Conservation (phyloP, 352 stramenopile species). For the Globisporangium nunn region DNA sequence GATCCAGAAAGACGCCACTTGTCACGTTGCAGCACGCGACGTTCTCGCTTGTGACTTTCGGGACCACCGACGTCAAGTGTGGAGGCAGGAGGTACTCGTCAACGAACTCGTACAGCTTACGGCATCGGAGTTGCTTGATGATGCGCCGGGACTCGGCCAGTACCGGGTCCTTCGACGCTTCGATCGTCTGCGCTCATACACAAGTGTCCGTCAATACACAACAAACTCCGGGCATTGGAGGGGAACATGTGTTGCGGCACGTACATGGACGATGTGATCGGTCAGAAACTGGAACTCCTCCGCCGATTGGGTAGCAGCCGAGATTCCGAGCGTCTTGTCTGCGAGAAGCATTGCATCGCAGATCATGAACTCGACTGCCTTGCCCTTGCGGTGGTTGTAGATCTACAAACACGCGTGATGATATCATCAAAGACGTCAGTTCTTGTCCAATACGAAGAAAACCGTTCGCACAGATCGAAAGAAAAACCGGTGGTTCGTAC, state of each 20-base stretch:
- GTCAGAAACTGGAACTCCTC: slow-evolving; percentile 73
- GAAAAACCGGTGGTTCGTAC: neutral
- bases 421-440: neutral
- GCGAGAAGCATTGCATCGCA: slow-evolving; percentile 79
- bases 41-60: slow-evolving; percentile 45
- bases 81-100: slow-evolving; percentile 69
- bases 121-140: slow-evolving; percentile 63
- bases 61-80: slow-evolving; percentile 42
- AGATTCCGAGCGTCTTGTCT: slow-evolving; percentile 73
- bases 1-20: slow-evolving; percentile 30
- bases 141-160: slow-evolving; percentile 47
- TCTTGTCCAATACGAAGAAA: neutral
- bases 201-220: neutral
- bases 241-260: neutral
- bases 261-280: slow-evolving; percentile 65
- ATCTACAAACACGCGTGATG: slow-evolving; percentile 24
- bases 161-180: slow-evolving; percentile 54
- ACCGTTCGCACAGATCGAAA: neutral
- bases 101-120: slow-evolving; percentile 82
- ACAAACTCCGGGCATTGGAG: too few species aligned
- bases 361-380: slow-evolving; percentile 89
- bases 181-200: slow-evolving; percentile 41
- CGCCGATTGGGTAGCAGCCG: slow-evolving; percentile 44
- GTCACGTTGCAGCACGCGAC: slow-evolving; percentile 48
- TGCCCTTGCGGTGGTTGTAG: slow-evolving; percentile 87